Conservation (phyloP, 2,329 filamentous ascomycete species). For the Thielaviopsis populi region DNA sequence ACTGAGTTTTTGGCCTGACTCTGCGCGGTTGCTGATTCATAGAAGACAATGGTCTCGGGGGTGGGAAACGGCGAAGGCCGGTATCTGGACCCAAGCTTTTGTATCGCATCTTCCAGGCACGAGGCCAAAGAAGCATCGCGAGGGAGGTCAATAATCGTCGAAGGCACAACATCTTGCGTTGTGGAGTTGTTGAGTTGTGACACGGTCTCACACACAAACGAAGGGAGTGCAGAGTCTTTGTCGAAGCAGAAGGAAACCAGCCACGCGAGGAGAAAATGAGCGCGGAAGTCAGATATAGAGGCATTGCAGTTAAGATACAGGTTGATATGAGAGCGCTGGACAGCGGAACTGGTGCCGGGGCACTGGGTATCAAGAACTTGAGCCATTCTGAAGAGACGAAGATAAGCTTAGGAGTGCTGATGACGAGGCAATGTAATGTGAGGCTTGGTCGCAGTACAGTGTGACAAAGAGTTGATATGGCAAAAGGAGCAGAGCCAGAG, state of each 20-base stretch:
- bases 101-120: background rate
- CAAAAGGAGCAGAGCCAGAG: too few relatives aligned
- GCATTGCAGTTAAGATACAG: background rate
- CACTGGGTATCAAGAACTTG: conserved; percentile 7
- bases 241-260: conserved; percentile 20
- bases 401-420: background rate
- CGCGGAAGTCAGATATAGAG: conserved; percentile 12
- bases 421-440: background rate
- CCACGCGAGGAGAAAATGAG: conserved; percentile 20
- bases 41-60: conserved; percentile 8
- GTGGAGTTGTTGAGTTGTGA: background rate
- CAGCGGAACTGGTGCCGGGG: conserved; percentile 1
- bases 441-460: background rate
- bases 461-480: too few relatives aligned
- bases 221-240: conserved; percentile 17
- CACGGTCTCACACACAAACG: conserved; percentile 17
- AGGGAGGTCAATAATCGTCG: conserved; percentile 14
- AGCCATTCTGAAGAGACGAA: conserved; percentile 12
- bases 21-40: conserved; percentile 10
- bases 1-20: conserved; percentile 10
- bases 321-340: conserved; percentile 1
- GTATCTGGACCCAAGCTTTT: background rate
- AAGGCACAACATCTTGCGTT: conserved; percentile 2
- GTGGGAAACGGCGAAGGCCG: background rate
- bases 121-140: background rate